A percentile compares a stretch with the other conserved stretches of the same genome.
Evolutionary conservation across 2,329 filamentous ascomycete genomes (phyloP).

Genomic region (Xylariaceae sp.): DNA sequence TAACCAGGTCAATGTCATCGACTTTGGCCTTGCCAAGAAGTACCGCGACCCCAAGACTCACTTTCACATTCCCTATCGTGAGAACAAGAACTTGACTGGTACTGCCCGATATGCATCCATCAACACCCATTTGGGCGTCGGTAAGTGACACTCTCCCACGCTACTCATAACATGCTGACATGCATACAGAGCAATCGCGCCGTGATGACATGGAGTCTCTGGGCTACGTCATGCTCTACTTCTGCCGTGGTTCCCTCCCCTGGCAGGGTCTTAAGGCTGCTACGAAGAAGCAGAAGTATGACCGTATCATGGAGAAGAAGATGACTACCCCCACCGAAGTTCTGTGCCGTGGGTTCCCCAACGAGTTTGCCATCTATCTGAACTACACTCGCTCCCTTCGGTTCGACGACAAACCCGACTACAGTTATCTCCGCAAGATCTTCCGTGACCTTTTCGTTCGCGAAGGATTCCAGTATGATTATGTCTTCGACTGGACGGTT

Average conservation of each 20-base stretch:
- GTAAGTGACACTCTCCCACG: conserved; percentile 42
- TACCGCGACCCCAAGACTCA: conserved; percentile 99
- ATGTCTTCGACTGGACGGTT: conserved; percentile 99
- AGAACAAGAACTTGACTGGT: conserved; percentile 99
- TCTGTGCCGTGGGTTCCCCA: conserved; percentile 97
- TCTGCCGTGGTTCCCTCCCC: conserved; percentile 96
- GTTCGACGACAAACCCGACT: conserved; percentile 99
- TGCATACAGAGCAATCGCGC: conserved; percentile 80
- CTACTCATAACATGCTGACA: conserved; percentile 22
- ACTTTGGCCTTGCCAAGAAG: conserved; percentile 99
- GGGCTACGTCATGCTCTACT: conserved; percentile 99
- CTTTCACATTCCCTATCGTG: conserved; percentile 98
- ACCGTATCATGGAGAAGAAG: conserved; percentile 99
- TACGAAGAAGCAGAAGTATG: conserved; percentile 99
- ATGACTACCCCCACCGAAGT: conserved; percentile 99
- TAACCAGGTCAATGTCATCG: conserved; percentile 99
- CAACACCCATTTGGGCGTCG: conserved; percentile 96
- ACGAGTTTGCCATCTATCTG: conserved; percentile 98
- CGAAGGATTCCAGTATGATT: conserved; percentile 99
- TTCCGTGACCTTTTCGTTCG: conserved; percentile 99
- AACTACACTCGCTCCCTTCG: conserved; percentile 98
- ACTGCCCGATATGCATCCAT: conserved; percentile 98
- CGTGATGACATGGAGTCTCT: conserved; percentile 99
- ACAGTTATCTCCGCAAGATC: conserved; percentile 99
- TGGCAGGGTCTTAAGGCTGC: conserved; percentile 99